Evolutionary conservation across 805 yeast species (phyloP), one percentile per base, ranked within the genome.

Genomic region (Pichia nakasei): DNA sequence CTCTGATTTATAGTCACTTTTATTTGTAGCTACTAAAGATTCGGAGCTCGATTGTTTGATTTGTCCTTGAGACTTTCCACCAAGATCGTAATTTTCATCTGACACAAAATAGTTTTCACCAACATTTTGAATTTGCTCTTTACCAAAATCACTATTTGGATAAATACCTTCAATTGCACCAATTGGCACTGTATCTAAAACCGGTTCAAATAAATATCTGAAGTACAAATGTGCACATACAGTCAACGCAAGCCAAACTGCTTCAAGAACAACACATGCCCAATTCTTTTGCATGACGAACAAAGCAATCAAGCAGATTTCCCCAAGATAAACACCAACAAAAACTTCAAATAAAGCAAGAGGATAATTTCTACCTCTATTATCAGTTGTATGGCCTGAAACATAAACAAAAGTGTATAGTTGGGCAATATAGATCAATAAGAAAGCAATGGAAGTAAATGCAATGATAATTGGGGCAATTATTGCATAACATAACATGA

Each of bases 211-310:
- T 48, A 61, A 72, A 61, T 71, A 60, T 57, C 76, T 78, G 55
- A 76, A 66, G 59, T 70, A 80, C 26, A 83, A 47, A 56, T 83
- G 91, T 26, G 73, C 65, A 19, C 63, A 59, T 24, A 75, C 80
- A 13, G 91, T 81, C 37, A 66, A 74, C n/a, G 59, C 76, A 15
- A 82, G 52, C 48, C 72, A 61, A n/a, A 78, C 70, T 44, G 68
- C 82, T 61, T 83, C 89, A 44, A 85, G 65, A 3, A 69, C 93
- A 50, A 83, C 77, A 53, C 82, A 77, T 20, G 83, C 86, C 91
- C 91, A 85, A 51, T 82, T 71, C 67, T 85, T 82, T 37, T 78
- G 75, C 78, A 82, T 78, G 34, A 84, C 82, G 57, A 84, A 84
- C 58, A 85, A 67, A 34, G 84, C 91, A 46, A 77, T 61, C 44